These are phyloP conservation scores for Fusarium sambucinum DNA, from an alignment of 2,329 filamentous ascomycete species.

Conservation along the genomic window DNA sequence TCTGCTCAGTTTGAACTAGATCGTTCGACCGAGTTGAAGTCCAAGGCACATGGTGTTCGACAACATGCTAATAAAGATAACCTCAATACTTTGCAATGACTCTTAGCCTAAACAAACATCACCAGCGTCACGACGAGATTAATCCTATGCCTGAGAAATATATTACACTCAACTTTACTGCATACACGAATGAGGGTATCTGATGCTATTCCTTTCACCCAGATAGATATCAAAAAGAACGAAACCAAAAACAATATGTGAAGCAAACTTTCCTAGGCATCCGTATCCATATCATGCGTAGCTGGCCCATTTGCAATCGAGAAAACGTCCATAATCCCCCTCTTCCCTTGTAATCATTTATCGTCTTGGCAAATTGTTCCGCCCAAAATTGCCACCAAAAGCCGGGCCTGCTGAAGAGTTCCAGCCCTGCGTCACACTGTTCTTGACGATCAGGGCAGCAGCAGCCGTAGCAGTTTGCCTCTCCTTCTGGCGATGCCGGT, in stretches of 20 bases:
- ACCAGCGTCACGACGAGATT: neutral
- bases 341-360: slow-evolving; percentile 48
- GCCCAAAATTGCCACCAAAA: slow-evolving; percentile 57
- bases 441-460: slow-evolving; percentile 92
- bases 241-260: slow-evolving; percentile 4
- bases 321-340: slow-evolving; percentile 13
- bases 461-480: slow-evolving; percentile 89
- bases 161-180: slow-evolving; percentile 38
- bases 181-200: slow-evolving; percentile 48
- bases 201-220: slow-evolving; percentile 46
- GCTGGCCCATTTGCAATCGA: neutral
- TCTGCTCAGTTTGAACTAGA: neutral
- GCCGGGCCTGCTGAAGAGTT: slow-evolving; percentile 53
- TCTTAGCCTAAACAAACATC: neutral
- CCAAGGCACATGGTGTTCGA: no score
- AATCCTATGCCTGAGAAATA: slow-evolving; percentile 25
- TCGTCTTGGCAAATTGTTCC: slow-evolving; percentile 62
- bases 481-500: slow-evolving; percentile 93
- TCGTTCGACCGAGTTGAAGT: neutral
- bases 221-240: slow-evolving; percentile 42
- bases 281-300: neutral
- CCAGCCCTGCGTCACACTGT: slow-evolving; percentile 78
- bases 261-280: slow-evolving; percentile 4
- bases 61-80: neutral
- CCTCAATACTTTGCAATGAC: neutral